Conservation (phyloP, 139 green algal species). For the Chlorella sorokiniana region DNA sequence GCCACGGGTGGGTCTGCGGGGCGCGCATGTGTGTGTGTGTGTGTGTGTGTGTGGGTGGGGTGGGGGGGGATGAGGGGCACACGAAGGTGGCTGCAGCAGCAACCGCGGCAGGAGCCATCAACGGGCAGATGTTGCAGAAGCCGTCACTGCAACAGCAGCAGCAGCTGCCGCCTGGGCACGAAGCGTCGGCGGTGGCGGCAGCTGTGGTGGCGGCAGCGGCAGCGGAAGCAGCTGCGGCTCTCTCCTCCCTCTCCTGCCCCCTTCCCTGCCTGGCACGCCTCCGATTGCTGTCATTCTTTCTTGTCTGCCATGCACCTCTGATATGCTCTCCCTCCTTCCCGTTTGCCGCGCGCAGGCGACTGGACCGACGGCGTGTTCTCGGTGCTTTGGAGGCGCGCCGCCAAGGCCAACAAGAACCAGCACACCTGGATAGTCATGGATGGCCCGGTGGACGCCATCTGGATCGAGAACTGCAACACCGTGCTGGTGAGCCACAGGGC, state of each 20-base stretch:
- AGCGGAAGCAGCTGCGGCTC: too few relatives aligned
- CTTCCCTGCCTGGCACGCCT: neutral
- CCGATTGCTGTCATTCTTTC: conserved; percentile 17
- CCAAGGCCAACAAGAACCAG: conserved; percentile 91
- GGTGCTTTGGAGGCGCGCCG: conserved; percentile 88
- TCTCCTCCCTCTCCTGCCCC: too few relatives aligned
- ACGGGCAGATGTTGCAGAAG: too few relatives aligned
- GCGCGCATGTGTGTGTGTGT: too few relatives aligned
- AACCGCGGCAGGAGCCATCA: too few relatives aligned
- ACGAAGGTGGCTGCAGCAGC: too few relatives aligned
- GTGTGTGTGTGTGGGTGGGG: neutral
- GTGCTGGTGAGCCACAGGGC: conserved; percentile 40
- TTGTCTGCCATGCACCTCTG: neutral
- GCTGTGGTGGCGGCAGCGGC: too few relatives aligned
- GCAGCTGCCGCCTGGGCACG: too few relatives aligned
- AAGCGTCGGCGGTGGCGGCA: too few relatives aligned
- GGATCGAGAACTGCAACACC: conserved; percentile 99
- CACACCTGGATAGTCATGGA: conserved; percentile 97
- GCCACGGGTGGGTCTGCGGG: conserved; percentile 90
- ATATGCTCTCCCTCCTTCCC: too few relatives aligned
- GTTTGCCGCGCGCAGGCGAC: conserved; percentile 60
- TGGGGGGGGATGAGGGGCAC: neutral
- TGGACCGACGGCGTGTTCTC: conserved; percentile 97
- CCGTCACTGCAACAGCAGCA: too few relatives aligned
- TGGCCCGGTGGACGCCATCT: conserved; percentile 95